Evolutionary conservation across 164 flowering plant genomes (phyloP).

Genomic region (Pachysandra terminalis): DNA sequence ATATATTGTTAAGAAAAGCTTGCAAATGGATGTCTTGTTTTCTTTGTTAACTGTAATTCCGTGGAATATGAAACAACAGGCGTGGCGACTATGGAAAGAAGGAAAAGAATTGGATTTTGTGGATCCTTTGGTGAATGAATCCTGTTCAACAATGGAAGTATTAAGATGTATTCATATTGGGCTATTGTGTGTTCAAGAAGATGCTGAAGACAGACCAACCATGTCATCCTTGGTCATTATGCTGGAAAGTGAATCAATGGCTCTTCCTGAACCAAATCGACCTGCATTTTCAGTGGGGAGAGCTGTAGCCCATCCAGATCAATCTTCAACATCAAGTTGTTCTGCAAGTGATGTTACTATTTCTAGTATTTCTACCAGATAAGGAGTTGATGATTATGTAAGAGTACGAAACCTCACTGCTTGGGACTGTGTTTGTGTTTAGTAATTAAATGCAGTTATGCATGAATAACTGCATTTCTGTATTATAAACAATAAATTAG

Average conservation of each 20-base stretch:
- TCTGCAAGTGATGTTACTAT: neutral
- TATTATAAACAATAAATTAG: too few relatives aligned
- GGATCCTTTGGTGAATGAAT: slow-evolving; percentile 1
- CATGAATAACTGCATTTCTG: too few relatives aligned
- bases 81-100: slow-evolving; percentile 22
- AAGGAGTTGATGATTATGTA: neutral
- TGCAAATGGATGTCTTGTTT: neutral
- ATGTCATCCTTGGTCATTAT: slow-evolving; percentile 12
- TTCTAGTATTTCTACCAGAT: neutral
- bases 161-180: slow-evolving; percentile 16
- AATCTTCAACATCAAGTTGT: neutral
- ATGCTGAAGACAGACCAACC: slow-evolving; percentile 15
- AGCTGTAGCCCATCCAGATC: neutral
- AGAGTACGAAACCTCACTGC: too few relatives aligned
- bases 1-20: too few relatives aligned
- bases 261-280: slow-evolving; percentile 6
- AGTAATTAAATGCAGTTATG: too few relatives aligned
- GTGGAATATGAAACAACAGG: slow-evolving; percentile 9
- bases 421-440: too few relatives aligned
- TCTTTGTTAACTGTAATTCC: neutral
- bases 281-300: slow-evolving; percentile 1
- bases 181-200: slow-evolving; percentile 17
- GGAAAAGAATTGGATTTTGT: slow-evolving; percentile 2
- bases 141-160: neutral
- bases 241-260: slow-evolving; percentile 7